Evolutionary conservation across 441 rosid genomes (phyloP).

Genomic region (Populus trichocarpa): DNA sequence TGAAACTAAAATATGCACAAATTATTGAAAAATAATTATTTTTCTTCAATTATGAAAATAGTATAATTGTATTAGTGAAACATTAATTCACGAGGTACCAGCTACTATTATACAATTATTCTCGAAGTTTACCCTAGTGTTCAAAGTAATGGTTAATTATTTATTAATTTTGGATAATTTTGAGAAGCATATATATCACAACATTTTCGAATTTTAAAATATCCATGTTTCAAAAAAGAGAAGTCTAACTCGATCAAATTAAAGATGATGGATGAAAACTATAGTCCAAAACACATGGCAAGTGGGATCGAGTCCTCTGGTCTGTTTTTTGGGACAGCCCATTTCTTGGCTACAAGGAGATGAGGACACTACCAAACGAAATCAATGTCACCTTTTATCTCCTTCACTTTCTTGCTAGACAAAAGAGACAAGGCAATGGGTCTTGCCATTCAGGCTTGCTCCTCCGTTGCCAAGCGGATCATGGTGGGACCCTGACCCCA

Average conservation of each 20-base stretch:
- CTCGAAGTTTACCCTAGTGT: too few species aligned
- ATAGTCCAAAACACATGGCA: neutral
- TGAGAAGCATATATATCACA: neutral
- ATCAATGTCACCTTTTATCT: conserved; percentile 8
- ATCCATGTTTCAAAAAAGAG: neutral
- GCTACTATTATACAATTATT: too few species aligned
- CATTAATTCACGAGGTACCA: too few species aligned
- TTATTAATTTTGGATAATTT: too few species aligned
- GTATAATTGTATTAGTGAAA: too few species aligned
- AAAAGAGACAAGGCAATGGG: conserved; percentile 27
- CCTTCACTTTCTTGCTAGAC: neutral
- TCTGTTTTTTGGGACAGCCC: conserved; percentile 9
- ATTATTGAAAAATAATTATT: too few species aligned
- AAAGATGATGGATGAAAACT: neutral
- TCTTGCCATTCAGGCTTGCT: conserved; percentile 27
- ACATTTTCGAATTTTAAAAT: neutral
- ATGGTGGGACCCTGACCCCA: conserved; percentile 26
- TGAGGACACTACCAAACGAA: conserved; percentile 1
- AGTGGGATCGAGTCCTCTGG: neutral
- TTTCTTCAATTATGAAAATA: too few species aligned
- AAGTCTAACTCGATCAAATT: neutral
- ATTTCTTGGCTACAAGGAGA: conserved; percentile 6
- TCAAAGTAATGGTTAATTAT: too few species aligned
- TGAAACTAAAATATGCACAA: too few species aligned
- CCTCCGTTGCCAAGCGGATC: neutral